Conservation (phyloP, 306 rosid species). For the Echinosophora koreensis region DNA sequence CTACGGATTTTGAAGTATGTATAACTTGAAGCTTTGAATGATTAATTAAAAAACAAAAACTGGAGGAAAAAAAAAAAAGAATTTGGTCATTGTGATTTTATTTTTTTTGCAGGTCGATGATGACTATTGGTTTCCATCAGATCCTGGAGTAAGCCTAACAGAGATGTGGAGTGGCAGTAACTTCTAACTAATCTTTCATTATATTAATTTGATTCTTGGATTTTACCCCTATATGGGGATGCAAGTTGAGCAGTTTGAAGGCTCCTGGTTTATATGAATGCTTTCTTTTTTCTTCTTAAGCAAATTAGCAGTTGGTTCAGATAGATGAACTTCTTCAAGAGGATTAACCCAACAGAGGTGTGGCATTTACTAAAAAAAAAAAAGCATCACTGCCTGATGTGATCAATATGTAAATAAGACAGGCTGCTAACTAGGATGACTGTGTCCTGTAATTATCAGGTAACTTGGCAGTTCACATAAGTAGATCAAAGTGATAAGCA, state of each 20-base stretch:
- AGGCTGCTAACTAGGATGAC: constrained; percentile 19
- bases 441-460: neutral
- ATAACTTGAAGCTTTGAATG: constrained; percentile 10
- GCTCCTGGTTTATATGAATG: constrained; percentile 24
- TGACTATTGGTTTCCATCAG: constrained; percentile 88
- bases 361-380: constrained; percentile 35
- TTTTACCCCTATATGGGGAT: constrained; percentile 10
- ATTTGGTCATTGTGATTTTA: constrained; percentile 13
- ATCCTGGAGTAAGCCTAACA: constrained; percentile 67
- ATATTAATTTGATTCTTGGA: constrained; percentile 34
- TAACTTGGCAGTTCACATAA: constrained; percentile 32
- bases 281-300: constrained; percentile 45
- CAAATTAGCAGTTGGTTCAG: constrained; percentile 47
- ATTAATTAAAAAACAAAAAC: constrained; percentile 23
- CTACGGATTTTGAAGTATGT: constrained; percentile 60
- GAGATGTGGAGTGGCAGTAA: constrained; percentile 72
- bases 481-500: neutral
- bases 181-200: constrained; percentile 37
- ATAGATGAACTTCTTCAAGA: constrained; percentile 45
- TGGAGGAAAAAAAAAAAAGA: neutral
- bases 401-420: constrained; percentile 46
- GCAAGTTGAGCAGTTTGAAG: constrained; percentile 36
- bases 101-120: constrained; percentile 60
- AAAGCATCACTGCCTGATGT: constrained; percentile 41
- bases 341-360: constrained; percentile 33